Base-by-base conservation (phyloP, 2,329 filamentous ascomycete species). In the Alternaria hordeiaustralica region DNA sequence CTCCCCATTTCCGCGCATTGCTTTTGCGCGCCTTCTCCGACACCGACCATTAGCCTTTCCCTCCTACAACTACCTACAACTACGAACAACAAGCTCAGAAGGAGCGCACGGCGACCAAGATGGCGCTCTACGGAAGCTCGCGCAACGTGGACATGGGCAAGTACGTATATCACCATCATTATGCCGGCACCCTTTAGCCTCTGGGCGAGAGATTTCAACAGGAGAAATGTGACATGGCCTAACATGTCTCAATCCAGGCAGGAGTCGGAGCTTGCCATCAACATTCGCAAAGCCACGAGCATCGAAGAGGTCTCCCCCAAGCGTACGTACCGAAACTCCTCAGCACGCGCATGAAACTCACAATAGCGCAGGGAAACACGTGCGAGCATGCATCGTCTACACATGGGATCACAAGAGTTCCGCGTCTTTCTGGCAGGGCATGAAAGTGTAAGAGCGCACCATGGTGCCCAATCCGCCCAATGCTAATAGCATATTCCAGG, bases 361-460 rank as follows among this genome's bases (percentile, higher is more conserved):
- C 68, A 26, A 58, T 28, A 53, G 67, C 47, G 41, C 75, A 87
- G 88, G 87, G 65, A 99, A 99, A 84, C 96, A 99, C 92, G 96
- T 99, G 62, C 92, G 96, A 78, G 94, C 92, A 81, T 97, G 93
- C 79, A 99, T 99, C 75, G 95, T 99, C 49, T 98, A 98, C 82
- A 98, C 95, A 63, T 99, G 96, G 96, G 96, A 99, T 82, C 94
- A 99, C 85, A 96, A 97, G 84, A 97, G 92, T 69, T 97, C 94
- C 45, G 87, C 89, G 78, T 93, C 94, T 78, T 99, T 99, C 81
- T 99, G 96, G 96, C 89, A 93, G 61, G 95, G 94, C 79, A 96
- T 99, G 87, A 99, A 99, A 89, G 94, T 98, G 91, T 96, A 87
- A 72, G 15, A 36, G 60, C 56, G 60, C 51, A 30, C 41, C 25